These are phyloP conservation scores for Fusarium nanum DNA, from an alignment of 2,329 filamentous ascomycete genomes.

Conservation along the genomic window DNA sequence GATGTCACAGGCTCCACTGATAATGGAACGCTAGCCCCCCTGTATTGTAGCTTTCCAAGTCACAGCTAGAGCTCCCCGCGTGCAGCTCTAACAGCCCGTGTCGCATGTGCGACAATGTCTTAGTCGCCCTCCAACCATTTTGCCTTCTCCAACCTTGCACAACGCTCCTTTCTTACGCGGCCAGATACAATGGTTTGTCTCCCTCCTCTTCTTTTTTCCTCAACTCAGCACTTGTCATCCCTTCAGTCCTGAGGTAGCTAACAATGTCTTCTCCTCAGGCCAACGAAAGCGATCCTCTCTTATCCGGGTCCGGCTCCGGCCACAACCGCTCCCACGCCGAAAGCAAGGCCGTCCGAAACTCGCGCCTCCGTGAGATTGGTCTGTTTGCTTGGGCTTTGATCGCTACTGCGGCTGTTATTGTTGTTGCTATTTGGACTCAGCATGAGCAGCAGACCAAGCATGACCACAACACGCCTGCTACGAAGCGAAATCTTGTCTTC, in stretches of 20 bases:
- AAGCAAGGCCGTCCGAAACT: constrained; percentile 46
- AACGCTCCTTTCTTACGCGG: constrained; percentile 26
- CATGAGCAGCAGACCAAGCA: constrained; percentile 69
- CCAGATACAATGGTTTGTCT: constrained; percentile 38
- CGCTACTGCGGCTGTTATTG: constrained; percentile 81
- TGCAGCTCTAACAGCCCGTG: constrained; percentile 18
- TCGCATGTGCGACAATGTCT: constrained; percentile 20
- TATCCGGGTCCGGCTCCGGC: constrained; percentile 49
- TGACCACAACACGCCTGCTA: constrained; percentile 54
- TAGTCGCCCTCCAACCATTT: constrained; percentile 17
- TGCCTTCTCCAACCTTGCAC: constrained; percentile 16
- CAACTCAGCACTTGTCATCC: constrained; percentile 16
- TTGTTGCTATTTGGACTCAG: constrained; percentile 82
- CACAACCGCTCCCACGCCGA: constrained; percentile 47
- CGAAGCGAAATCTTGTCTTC: constrained; percentile 94
- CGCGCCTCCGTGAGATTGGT: constrained; percentile 74
- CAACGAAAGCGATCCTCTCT: constrained; percentile 59
- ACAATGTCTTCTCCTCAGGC: constrained; percentile 46
- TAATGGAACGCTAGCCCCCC: constrained; percentile 19
- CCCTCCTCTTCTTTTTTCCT: not conserved
- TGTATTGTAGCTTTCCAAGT: not conserved
- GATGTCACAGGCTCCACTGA: constrained; percentile 37
- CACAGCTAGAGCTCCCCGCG: constrained; percentile 15
- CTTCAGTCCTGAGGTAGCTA: constrained; percentile 8
- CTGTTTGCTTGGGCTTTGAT: constrained; percentile 86